Percentiles rank a stretch among this genome's conserved stretches.
These are phyloP conservation scores for Mycotypha africana DNA, from an alignment of 371 early-diverging fungal species.

Conservation along the genomic window DNA sequence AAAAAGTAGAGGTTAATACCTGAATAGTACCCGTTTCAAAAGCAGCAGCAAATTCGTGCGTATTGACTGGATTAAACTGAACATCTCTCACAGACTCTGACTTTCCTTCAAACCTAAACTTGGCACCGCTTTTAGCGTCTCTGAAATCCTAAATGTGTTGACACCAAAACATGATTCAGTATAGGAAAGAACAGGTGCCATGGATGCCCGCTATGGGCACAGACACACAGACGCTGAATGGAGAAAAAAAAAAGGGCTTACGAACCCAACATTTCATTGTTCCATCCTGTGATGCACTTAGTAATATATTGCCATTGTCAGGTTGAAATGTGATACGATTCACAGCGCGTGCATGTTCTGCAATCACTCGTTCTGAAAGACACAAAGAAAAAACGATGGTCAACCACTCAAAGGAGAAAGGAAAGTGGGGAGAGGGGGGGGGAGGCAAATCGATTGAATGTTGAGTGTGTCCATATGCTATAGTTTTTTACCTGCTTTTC, in stretches of 20 bases:
- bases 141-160: slow-evolving; percentile 62
- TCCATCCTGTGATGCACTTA: slow-evolving; percentile 83
- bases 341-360: slow-evolving; percentile 76
- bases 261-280: slow-evolving; percentile 78
- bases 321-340: slow-evolving; percentile 79
- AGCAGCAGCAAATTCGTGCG: slow-evolving; percentile 74
- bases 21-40: slow-evolving; percentile 88
- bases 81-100: slow-evolving; percentile 84
- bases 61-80: slow-evolving; percentile 65
- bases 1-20: no score
- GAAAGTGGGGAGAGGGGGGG: no score
- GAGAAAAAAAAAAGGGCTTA: neutral
- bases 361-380: slow-evolving; percentile 58
- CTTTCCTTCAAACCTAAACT: slow-evolving; percentile 67
- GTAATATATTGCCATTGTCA: slow-evolving; percentile 55
- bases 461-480: no score
- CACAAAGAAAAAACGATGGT: neutral
- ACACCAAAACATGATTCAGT: neutral
- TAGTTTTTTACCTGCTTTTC: slow-evolving; percentile 40
- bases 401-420: no score
- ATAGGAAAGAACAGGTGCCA: neutral
- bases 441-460: no score
- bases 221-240: no score
- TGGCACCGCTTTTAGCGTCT: slow-evolving; percentile 42
- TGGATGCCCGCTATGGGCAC: no score